phyloP scores from a whole-genome alignment of 768 basidiomycete genomes.

The Chiua virens region DNA sequence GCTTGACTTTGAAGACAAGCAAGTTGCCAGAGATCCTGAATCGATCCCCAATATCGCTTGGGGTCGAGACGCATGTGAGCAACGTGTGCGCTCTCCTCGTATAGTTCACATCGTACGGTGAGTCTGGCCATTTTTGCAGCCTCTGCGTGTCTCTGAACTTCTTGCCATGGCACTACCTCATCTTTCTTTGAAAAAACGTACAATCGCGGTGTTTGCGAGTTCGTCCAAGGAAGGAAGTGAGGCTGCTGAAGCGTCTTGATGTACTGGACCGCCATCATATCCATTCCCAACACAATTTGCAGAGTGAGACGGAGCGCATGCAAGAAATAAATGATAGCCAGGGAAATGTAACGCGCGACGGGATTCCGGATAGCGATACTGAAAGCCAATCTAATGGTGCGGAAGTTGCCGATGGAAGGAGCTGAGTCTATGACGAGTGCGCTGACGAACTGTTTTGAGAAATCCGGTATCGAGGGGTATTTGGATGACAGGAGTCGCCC shows the following conservation, averaged over 20 bases:
- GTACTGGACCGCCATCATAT: slow-evolving; percentile 6
- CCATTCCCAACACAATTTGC: slow-evolving; percentile 15
- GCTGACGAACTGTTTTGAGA: slow-evolving; percentile 5
- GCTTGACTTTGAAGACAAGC: slow-evolving; percentile 8
- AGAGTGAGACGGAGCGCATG: slow-evolving; percentile 13
- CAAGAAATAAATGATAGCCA: slow-evolving; percentile 13
- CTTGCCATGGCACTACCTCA: slow-evolving; percentile 27
- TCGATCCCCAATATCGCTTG: slow-evolving; percentile 27
- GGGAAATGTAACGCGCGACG: slow-evolving; percentile 6
- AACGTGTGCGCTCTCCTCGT: slow-evolving; percentile 37
- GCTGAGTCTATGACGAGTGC: slow-evolving; percentile 26
- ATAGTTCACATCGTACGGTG: slow-evolving; percentile 29
- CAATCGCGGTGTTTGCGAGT: slow-evolving; percentile 30
- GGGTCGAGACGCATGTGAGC: slow-evolving; percentile 32
- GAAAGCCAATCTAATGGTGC: slow-evolving; percentile 23
- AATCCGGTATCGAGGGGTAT: slow-evolving; percentile 8
- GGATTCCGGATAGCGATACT: slow-evolving; percentile 22
- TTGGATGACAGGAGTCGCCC: slow-evolving; percentile 18
- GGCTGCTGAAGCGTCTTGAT: slow-evolving; percentile 19
- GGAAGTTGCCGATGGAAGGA: slow-evolving; percentile 13
- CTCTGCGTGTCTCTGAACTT: slow-evolving; percentile 27
- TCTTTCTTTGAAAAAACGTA: slow-evolving; percentile 38
- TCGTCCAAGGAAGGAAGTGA: slow-evolving; percentile 33
- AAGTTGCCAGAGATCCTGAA: slow-evolving; percentile 20
- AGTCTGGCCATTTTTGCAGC: slow-evolving; percentile 23